Percentiles rank a stretch among this genome's conserved stretches.
phyloP scores from a whole-genome alignment of 306 rosid species.

The Luffa aegyptiaca region DNA sequence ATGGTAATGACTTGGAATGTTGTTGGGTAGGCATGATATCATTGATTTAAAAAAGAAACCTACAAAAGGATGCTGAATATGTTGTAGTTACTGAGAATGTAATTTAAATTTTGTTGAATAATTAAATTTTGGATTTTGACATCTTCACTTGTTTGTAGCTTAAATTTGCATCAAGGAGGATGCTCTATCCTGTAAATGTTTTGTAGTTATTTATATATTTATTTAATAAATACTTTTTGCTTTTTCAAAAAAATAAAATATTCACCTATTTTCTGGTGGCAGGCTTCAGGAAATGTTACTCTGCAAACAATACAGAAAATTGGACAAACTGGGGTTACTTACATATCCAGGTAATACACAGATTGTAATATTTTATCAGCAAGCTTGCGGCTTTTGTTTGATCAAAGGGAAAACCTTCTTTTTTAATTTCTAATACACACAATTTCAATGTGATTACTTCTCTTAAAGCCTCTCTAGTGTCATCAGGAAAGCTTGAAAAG shows the following conservation, averaged over 20 bases:
- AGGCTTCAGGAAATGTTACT: constrained; percentile 96
- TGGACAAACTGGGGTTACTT: constrained; percentile 87
- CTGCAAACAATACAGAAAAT: constrained; percentile 55
- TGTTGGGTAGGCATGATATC: background rate
- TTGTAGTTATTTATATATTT: background rate
- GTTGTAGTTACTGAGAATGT: background rate
- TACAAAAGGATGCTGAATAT: background rate
- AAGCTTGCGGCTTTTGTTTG: background rate
- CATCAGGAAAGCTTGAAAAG: background rate
- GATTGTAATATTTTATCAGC: background rate
- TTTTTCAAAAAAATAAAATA: background rate
- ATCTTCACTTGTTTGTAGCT: background rate
- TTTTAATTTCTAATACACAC: background rate
- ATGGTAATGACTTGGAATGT: background rate
- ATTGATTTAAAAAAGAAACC: too few relatives aligned
- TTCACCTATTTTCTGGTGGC: constrained; percentile 12
- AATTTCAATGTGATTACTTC: background rate
- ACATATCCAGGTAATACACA: constrained; percentile 67
- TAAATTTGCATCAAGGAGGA: background rate
- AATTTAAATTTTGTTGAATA: background rate
- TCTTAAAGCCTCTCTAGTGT: background rate
- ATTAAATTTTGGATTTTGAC: background rate
- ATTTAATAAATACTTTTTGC: background rate
- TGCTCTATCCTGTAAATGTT: background rate
- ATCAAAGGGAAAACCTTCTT: background rate